Percentiles rank a stretch among this genome's conserved stretches.
These are phyloP conservation scores for Spinacia oleracea DNA, from an alignment of 179 eudicot species.

Conservation along the genomic window DNA sequence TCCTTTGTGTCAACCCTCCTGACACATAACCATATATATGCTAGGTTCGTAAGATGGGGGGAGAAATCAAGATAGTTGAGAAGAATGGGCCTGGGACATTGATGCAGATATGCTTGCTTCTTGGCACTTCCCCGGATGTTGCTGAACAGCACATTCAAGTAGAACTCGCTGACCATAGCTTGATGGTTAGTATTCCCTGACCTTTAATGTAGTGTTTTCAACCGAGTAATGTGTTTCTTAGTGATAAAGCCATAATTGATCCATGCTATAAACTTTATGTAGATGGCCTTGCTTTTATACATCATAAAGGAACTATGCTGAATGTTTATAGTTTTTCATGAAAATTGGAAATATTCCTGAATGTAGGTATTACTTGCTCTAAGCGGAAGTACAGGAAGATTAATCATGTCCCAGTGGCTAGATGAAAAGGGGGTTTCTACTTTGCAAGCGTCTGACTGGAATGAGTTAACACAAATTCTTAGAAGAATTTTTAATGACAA, in stretches of 20 bases:
- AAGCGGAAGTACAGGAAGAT: conserved; percentile 67
- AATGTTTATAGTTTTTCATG: neutral
- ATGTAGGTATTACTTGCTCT: conserved; percentile 83
- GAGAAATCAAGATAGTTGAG: conserved; percentile 77
- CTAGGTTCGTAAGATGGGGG: conserved; percentile 92
- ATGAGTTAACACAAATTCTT: conserved; percentile 69
- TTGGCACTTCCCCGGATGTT: conserved; percentile 49
- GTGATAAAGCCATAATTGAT: neutral
- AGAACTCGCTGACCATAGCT: conserved; percentile 45
- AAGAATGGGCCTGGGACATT: conserved; percentile 83
- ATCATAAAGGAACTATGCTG: neutral
- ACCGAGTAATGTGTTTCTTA: neutral
- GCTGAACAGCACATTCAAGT: conserved; percentile 43
- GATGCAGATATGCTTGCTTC: conserved; percentile 62
- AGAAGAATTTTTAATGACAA: conserved; percentile 26
- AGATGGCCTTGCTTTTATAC: neutral
- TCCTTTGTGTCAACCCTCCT: neutral
- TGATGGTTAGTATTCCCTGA: conserved; percentile 47
- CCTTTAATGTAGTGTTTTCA: neutral
- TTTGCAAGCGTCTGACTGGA: conserved; percentile 86
- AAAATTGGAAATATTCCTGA: neutral
- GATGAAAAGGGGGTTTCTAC: conserved; percentile 51
- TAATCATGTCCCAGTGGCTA: conserved; percentile 68
- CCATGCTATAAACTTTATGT: neutral
- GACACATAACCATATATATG: conserved; percentile 11